Percentiles rank a stretch among this genome's conserved stretches.
Conservation (phyloP, 495 filamentous ascomycete genomes). For the Penicillium riverlandense region DNA sequence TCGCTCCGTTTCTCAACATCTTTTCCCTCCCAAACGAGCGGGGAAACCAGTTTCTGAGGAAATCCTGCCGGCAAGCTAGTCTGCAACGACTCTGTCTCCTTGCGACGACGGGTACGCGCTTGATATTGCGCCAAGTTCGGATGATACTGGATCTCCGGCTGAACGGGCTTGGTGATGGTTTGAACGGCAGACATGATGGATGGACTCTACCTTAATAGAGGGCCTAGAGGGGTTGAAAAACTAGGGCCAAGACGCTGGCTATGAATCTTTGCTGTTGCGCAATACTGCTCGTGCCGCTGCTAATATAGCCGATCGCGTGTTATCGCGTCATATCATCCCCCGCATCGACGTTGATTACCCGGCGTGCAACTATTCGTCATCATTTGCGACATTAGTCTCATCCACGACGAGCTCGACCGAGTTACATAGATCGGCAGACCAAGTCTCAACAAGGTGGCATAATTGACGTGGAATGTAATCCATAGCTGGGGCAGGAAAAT, state of each 20-base stretch:
- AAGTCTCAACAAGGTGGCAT: too few species aligned
- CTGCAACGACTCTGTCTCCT: conserved; percentile 31
- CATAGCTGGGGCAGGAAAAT: too few species aligned
- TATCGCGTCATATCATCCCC: conserved; percentile 7
- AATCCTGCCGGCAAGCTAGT: conserved; percentile 44
- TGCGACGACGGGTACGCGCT: conserved; percentile 38
- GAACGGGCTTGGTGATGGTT: conserved; percentile 20
- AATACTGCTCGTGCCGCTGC: background rate
- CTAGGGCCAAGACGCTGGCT: background rate
- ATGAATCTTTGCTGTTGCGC: background rate
- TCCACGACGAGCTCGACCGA: conserved; percentile 1
- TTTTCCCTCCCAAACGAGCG: conserved; percentile 53
- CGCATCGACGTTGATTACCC: conserved; percentile 1
- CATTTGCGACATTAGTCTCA: conserved; percentile 12
- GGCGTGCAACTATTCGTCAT: conserved; percentile 1
- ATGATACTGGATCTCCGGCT: conserved; percentile 50
- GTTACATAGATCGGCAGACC: background rate
- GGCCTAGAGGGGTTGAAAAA: background rate
- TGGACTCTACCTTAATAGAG: background rate
- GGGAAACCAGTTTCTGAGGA: conserved; percentile 37
- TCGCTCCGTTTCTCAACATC: conserved; percentile 40
- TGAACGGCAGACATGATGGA: conserved; percentile 19
- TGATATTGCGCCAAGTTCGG: conserved; percentile 51
- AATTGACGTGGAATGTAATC: too few species aligned
- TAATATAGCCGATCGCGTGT: background rate